Evolutionary conservation across 495 filamentous ascomycete species (phyloP).

Genomic region (Penicillium cosmopolitanum): DNA sequence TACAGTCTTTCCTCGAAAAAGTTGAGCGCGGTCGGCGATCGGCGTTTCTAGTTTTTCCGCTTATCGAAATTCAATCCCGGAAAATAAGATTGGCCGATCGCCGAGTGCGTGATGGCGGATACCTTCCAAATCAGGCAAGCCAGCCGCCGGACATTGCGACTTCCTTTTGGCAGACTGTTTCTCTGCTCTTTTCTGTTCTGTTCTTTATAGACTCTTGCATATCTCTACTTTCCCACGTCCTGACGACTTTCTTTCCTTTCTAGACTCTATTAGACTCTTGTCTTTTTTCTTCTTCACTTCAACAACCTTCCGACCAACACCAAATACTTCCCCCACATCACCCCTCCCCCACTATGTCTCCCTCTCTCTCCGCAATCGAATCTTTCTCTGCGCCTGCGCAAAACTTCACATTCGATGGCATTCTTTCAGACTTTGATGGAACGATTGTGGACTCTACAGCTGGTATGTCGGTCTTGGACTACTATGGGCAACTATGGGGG

Average conservation of each 20-base stretch:
- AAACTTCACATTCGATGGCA: slow-evolving; percentile 67
- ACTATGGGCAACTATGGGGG: background rate
- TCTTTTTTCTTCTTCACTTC: slow-evolving; percentile 5
- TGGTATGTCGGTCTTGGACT: slow-evolving; percentile 27
- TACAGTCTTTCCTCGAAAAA: slow-evolving; percentile 23
- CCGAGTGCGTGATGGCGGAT: slow-evolving; percentile 31
- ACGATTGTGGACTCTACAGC: slow-evolving; percentile 52
- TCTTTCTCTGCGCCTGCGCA: slow-evolving; percentile 64
- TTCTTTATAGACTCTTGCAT: slow-evolving; percentile 14
- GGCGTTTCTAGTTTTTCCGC: too few relatives aligned
- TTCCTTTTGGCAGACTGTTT: background rate
- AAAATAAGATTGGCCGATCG: slow-evolving; percentile 42
- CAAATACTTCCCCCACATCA: slow-evolving; percentile 15
- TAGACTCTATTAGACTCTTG: slow-evolving; percentile 1
- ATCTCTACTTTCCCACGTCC: background rate
- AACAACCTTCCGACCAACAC: background rate
- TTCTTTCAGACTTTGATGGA: slow-evolving; percentile 93
- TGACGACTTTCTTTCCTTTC: background rate
- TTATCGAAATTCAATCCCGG: slow-evolving; percentile 15
- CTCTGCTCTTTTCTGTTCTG: slow-evolving; percentile 15
- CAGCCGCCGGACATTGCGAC: slow-evolving; percentile 9
- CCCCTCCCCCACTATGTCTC: slow-evolving; percentile 39
- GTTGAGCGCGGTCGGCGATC: slow-evolving; percentile 25
- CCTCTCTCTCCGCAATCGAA: slow-evolving; percentile 30
- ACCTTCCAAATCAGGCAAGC: slow-evolving; percentile 17